Evolutionary conservation across 495 filamentous ascomycete genomes (phyloP).

Genomic region (Aspergillus ostianus): DNA sequence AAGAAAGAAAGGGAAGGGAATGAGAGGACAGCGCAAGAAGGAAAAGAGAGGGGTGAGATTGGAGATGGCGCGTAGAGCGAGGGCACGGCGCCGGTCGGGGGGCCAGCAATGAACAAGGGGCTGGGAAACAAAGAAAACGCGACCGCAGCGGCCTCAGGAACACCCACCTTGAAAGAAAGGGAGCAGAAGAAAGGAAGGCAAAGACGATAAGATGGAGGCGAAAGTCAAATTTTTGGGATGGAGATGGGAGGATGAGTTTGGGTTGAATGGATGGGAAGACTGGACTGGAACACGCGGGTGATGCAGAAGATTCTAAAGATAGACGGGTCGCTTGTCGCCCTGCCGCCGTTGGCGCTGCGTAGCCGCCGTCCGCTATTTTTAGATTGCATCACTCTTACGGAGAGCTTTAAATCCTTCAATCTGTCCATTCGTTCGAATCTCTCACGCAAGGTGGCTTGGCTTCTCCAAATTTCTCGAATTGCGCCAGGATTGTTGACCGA

Average conservation of each 20-base stretch:
- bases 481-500: too few relatives aligned
- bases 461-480: too few relatives aligned
- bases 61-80: slow-evolving; percentile 7
- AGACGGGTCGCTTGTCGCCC: slow-evolving; percentile 17
- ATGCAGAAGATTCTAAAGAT: slow-evolving; percentile 38
- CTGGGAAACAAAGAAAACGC: slow-evolving; percentile 8
- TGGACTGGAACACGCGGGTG: slow-evolving; percentile 23
- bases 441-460: neutral
- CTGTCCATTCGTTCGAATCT: neutral
- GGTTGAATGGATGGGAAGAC: slow-evolving; percentile 19
- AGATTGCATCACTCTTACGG: neutral
- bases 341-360: slow-evolving; percentile 9
- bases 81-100: slow-evolving; percentile 6
- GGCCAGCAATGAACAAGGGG: slow-evolving; percentile 8
- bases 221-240: slow-evolving; percentile 16
- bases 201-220: slow-evolving; percentile 6
- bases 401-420: neutral
- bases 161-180: slow-evolving; percentile 15
- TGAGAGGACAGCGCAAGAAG: neutral
- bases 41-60: slow-evolving; percentile 8
- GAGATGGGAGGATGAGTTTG: slow-evolving; percentile 13
- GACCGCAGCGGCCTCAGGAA: slow-evolving; percentile 9
- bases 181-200: slow-evolving; percentile 1
- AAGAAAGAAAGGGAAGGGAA: slow-evolving; percentile 8
- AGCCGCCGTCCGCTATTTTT: slow-evolving; percentile 17